These are phyloP conservation scores for Aspergillus awamori DNA, from an alignment of 2,329 filamentous ascomycete genomes.

Conservation along the genomic window DNA sequence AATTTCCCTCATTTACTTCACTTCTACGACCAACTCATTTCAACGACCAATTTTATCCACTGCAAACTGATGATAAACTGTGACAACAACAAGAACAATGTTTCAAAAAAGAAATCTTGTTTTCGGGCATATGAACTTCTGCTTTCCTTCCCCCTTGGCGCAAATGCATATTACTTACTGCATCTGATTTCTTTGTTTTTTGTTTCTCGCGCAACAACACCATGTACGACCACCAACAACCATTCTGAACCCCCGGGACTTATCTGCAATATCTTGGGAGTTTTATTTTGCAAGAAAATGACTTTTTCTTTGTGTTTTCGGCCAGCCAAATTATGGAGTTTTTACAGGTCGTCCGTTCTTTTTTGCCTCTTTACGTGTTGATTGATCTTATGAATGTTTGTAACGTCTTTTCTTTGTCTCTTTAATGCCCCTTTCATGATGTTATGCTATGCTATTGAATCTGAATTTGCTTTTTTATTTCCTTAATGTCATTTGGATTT, in stretches of 20 bases:
- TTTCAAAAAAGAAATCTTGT: background rate
- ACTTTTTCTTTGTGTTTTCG: slow-evolving; percentile 8
- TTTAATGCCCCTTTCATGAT: background rate
- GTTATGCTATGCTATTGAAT: background rate
- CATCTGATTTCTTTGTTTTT: slow-evolving; percentile 12
- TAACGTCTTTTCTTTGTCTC: background rate
- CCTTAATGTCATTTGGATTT: background rate
- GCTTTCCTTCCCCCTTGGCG: slow-evolving; percentile 1
- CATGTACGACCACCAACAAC: slow-evolving; percentile 21
- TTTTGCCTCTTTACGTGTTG: background rate
- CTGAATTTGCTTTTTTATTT: background rate
- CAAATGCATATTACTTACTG: background rate
- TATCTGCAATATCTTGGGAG: slow-evolving; percentile 16
- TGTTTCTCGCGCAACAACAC: slow-evolving; percentile 13
- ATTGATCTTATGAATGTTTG: background rate
- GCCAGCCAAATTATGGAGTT: slow-evolving; percentile 14
- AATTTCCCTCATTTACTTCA: slow-evolving; percentile 13
- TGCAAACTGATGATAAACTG: slow-evolving; percentile 7
- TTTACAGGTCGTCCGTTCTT: slow-evolving; percentile 25
- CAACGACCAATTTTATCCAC: slow-evolving; percentile 16
- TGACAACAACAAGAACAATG: background rate
- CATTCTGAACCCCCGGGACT: slow-evolving; percentile 11
- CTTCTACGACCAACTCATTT: slow-evolving; percentile 14
- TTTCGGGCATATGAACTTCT: slow-evolving; percentile 17
- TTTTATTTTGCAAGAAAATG: slow-evolving; percentile 6